Evolutionary conservation across 345 rosid species (phyloP), one percentile per base, ranked within the genome.

Genomic region (Rhodamnia argentea): DNA sequence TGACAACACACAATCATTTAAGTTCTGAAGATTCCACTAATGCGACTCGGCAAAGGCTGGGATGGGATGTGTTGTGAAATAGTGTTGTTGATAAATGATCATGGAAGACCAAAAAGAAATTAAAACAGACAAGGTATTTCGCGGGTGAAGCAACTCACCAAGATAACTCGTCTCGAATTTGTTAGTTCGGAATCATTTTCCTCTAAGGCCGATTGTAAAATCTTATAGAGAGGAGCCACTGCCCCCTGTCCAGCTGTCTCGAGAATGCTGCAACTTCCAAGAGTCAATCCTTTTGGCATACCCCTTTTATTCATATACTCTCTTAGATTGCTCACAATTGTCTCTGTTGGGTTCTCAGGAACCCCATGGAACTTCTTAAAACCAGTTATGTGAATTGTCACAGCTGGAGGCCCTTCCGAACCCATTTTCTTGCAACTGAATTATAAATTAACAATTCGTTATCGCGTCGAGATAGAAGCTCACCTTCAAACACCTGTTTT

Each of bases 331-430:
- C 85, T 87, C 52, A 93, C 98, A 86, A 95, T 92, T 62, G 93
- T 93, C 92, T 97, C 99, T 0, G 98, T 96, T 32, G 99, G 99
- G 90, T 97, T 97, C 90, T 94, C 99, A 26, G 98, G 90, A 89
- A 96, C 99, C 86, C 99, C 99, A 93, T 96, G 99, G 89, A 97
- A 96, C 90, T 95, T 97, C 92, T 97, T 96, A 90, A 97, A 97
- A 22, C 99, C 99, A 1, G 99, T 97, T 89, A 96, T 92, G 85
- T 97, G 93, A 76, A 97, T 87, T n/a, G 96, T 93, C 86, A 95
- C 93, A 47, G 92, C 89, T 5, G 94, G 87, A 88, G 96, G 98
- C 91, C 98, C 98, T 94, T 96, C 99, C 37, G 99, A 97, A 89
- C 99, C 99, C 99, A 97, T 97, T 86, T 75, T 75, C 83, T 84